Evolutionary conservation across 75 land plant genomes (phyloP).

Genomic region (Larix kaempferi): DNA sequence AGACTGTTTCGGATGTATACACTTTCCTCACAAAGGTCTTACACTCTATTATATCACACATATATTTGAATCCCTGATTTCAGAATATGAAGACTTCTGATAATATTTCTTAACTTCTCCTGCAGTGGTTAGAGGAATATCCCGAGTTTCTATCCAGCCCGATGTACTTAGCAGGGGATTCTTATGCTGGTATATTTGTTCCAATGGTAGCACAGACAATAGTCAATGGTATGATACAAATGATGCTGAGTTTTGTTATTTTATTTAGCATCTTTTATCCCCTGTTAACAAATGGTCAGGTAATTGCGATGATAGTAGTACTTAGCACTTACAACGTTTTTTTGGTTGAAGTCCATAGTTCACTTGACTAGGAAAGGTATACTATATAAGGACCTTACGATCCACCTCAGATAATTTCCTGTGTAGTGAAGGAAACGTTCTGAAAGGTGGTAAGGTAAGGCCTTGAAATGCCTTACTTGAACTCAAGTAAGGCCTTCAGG

Average conservation of each 20-base stretch:
- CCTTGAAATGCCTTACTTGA: too few relatives aligned
- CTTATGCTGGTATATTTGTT: slow-evolving; percentile 65
- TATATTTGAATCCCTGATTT: background rate
- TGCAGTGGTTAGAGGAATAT: slow-evolving; percentile 71
- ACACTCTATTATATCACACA: too few relatives aligned
- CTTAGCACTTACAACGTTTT: background rate
- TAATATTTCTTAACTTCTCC: background rate
- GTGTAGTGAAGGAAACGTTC: too few relatives aligned
- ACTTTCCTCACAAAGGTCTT: slow-evolving; percentile 55
- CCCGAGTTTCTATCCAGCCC: slow-evolving; percentile 53
- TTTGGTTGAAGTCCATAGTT: too few relatives aligned
- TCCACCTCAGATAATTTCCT: too few relatives aligned
- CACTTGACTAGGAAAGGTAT: too few relatives aligned
- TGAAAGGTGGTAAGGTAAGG: too few relatives aligned
- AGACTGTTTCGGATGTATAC: slow-evolving; percentile 32
- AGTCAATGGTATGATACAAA: slow-evolving; percentile 41
- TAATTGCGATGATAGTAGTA: background rate
- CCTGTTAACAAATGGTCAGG: background rate
- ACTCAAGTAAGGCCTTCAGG: too few relatives aligned
- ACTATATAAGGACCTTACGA: too few relatives aligned
- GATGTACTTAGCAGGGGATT: slow-evolving; percentile 70
- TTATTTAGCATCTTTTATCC: background rate
- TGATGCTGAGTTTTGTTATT: background rate
- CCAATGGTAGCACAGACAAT: slow-evolving; percentile 49
- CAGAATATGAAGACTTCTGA: background rate